A percentile compares a stretch with the other conserved stretches of the same genome.
Conservation (phyloP, 1,139 yeast species). For the Scheffersomyces titani region DNA sequence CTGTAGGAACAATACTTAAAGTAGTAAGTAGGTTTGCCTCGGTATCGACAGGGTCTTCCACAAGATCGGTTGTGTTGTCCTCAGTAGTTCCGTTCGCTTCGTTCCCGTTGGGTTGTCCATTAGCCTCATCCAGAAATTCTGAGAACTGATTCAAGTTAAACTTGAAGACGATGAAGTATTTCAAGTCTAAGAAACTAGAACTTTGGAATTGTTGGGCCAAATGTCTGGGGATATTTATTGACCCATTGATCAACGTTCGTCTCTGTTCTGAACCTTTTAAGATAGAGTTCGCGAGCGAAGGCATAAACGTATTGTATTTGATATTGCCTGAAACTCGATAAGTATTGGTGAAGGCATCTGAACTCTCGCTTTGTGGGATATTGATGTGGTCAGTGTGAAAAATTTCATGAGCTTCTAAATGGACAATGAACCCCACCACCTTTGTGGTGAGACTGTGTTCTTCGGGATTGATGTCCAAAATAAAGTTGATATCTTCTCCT, state of each 20-base stretch:
- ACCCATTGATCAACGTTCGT: conserved; percentile 22
- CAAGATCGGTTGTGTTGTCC: neutral
- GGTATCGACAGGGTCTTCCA: neutral
- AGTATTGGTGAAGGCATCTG: conserved; percentile 23
- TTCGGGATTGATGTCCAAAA: conserved; percentile 22
- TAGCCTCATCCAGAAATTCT: conserved; percentile 2
- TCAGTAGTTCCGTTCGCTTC: neutral
- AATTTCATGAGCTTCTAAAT: conserved; percentile 43
- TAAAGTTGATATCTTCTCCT: conserved; percentile 50
- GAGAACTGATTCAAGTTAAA: conserved; percentile 26
- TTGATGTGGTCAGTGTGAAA: conserved; percentile 21
- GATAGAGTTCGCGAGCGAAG: conserved; percentile 24
- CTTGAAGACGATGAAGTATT: conserved; percentile 40
- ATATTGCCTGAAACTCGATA: conserved; percentile 40
- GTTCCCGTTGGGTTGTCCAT: conserved; percentile 1
- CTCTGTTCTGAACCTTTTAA: conserved; percentile 5
- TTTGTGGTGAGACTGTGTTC: conserved; percentile 18
- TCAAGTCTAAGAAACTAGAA: conserved; percentile 37
- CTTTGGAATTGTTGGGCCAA: conserved; percentile 42
- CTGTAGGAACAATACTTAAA: neutral
- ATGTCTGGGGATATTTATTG: conserved; percentile 33
- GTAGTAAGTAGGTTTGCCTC: neutral
- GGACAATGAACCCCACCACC: conserved; percentile 35
- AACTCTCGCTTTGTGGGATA: neutral
- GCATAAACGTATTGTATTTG: conserved; percentile 38